A percentile compares a stretch with the other conserved stretches of the same genome.
Conservation (phyloP, 768 basidiomycete species). For the Amanita exitialis region DNA sequence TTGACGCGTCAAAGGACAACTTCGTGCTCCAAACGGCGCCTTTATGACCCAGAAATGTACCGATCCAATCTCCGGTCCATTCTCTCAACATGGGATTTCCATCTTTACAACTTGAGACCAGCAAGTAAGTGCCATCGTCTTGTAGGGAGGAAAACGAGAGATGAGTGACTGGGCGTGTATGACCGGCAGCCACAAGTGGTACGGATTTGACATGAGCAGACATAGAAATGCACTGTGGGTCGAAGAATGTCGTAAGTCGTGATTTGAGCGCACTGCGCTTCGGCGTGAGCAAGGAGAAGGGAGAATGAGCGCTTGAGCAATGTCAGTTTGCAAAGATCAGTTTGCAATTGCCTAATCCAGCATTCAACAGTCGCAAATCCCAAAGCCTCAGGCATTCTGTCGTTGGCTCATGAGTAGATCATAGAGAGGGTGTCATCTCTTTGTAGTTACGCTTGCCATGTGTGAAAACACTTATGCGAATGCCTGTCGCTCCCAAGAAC, state of each 20-base stretch:
- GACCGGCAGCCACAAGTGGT: constrained; percentile 78
- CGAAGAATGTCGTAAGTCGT: constrained; percentile 27
- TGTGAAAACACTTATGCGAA: no score
- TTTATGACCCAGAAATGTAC: constrained; percentile 82
- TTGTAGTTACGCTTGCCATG: no score
- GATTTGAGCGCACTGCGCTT: constrained; percentile 47
- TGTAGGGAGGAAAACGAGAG: constrained; percentile 86
- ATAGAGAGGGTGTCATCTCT: no score
- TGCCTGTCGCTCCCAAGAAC: no score
- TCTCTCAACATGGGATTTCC: constrained; percentile 95
- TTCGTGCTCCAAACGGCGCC: constrained; percentile 98
- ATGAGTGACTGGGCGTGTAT: constrained; percentile 85
- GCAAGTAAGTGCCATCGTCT: constrained; percentile 77
- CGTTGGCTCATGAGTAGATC: no score
- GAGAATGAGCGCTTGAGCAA: constrained; percentile 6
- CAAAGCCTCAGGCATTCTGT: no score
- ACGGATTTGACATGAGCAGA: constrained; percentile 55
- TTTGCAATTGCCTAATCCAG: constrained; percentile 6
- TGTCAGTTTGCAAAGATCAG: constrained; percentile 3
- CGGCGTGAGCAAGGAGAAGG: constrained; percentile 19
- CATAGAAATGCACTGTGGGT: constrained; percentile 35
- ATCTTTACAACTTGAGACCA: constrained; percentile 98
- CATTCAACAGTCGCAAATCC: neutral
- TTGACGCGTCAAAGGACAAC: constrained; percentile 74
- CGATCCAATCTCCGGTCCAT: constrained; percentile 99